Conservation (phyloP, 2,329 filamentous ascomycete genomes). For the Pseudogymnoascus sp. region DNA sequence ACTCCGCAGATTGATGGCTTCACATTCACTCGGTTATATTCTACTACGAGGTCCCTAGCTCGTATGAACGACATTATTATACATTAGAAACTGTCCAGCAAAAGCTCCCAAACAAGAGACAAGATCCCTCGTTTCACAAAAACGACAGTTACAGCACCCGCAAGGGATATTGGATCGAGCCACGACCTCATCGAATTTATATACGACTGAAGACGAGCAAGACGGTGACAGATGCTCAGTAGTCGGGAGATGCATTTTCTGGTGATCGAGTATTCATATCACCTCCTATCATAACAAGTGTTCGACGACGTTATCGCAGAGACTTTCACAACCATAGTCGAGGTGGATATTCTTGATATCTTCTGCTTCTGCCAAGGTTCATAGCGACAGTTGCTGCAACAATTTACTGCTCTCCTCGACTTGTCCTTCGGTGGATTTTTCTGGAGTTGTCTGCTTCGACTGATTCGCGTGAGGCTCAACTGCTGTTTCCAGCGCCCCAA, state of each 20-base stretch:
- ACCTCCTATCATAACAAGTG: neutral
- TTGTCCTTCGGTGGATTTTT: conserved; percentile 31
- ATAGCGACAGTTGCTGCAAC: conserved; percentile 13
- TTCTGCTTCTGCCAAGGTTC: neutral
- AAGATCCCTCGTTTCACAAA: neutral
- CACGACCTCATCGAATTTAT: neutral
- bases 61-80: neutral
- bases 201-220: neutral
- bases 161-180: neutral
- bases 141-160: neutral
- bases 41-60: neutral
- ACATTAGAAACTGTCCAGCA: neutral
- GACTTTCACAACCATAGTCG: neutral
- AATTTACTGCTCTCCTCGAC: conserved; percentile 16
- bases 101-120: neutral
- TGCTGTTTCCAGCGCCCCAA: conserved; percentile 19
- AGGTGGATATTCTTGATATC: neutral
- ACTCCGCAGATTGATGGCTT: neutral
- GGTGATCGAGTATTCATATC: neutral
- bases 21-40: neutral
- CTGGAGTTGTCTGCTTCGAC: neutral
- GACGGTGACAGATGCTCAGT: neutral
- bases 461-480: neutral
- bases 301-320: neutral
- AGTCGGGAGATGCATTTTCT: neutral